Evolutionary conservation across 1,284 basidiomycete genomes (phyloP).

Genomic region (Naganishia liquefaciens): DNA sequence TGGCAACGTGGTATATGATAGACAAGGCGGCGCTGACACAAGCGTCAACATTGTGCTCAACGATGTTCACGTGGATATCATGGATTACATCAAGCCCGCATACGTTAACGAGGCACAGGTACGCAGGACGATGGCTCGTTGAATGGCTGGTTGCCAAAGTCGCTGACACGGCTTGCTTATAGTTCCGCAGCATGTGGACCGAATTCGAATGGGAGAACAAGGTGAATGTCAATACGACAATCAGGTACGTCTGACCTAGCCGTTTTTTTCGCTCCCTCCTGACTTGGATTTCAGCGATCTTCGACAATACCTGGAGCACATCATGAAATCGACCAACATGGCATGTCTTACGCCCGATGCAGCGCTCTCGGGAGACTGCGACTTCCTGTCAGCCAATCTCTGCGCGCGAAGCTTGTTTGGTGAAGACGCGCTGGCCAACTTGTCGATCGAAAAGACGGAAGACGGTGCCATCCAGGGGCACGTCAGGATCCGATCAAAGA

Average conservation of each 20-base stretch:
- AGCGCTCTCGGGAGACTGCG: constrained; percentile 84
- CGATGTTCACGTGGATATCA: constrained; percentile 98
- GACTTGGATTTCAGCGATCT: constrained; percentile 61
- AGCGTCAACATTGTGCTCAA: constrained; percentile 81
- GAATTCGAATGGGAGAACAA: constrained; percentile 99
- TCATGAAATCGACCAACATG: constrained; percentile 95
- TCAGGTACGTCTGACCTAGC: constrained; percentile 60
- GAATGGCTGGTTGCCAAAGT: constrained; percentile 7
- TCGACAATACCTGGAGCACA: constrained; percentile 79
- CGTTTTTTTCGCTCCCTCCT: neutral
- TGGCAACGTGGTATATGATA: constrained; percentile 96
- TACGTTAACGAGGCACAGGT: constrained; percentile 94
- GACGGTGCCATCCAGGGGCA: constrained; percentile 81
- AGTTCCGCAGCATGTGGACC: constrained; percentile 97
- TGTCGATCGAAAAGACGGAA: constrained; percentile 88
- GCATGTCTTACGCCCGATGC: constrained; percentile 92
- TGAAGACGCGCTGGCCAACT: constrained; percentile 96
- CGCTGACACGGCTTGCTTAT: constrained; percentile 31
- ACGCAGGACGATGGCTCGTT: constrained; percentile 38
- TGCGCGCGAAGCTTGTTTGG: constrained; percentile 89
- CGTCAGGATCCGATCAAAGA: constrained; percentile 90
- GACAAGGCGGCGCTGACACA: constrained; percentile 78
- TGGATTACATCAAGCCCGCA: constrained; percentile 99
- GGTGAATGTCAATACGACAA: constrained; percentile 82
- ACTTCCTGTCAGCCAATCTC: constrained; percentile 91